Evolutionary conservation across 2,329 filamentous ascomycete genomes (phyloP).

Genomic region (Xenoacremonium recifei): DNA sequence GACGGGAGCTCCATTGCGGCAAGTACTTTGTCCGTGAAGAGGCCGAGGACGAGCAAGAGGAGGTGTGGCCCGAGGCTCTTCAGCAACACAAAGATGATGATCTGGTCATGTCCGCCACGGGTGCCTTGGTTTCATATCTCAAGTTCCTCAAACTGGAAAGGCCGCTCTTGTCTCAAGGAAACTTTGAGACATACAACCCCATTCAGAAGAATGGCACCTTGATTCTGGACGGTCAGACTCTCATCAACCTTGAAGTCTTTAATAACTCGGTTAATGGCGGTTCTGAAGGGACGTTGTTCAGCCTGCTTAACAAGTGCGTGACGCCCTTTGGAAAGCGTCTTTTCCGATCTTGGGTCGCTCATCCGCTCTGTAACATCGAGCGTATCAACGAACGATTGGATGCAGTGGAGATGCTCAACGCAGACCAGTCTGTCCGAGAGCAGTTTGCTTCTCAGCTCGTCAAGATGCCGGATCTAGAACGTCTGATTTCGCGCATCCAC

Average conservation of each 20-base stretch:
- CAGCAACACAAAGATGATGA: slow-evolving; percentile 74
- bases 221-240: slow-evolving; percentile 89
- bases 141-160: slow-evolving; percentile 84
- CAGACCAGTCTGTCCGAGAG: slow-evolving; percentile 76
- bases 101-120: slow-evolving; percentile 84
- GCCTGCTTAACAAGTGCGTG: slow-evolving; percentile 87
- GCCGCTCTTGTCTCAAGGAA: slow-evolving; percentile 82
- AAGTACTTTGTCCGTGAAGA: slow-evolving; percentile 72
- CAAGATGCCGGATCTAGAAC: slow-evolving; percentile 91
- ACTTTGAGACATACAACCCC: slow-evolving; percentile 88
- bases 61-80: slow-evolving; percentile 74
- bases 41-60: slow-evolving; percentile 51
- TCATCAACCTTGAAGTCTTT: slow-evolving; percentile 98
- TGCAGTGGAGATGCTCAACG: slow-evolving; percentile 89
- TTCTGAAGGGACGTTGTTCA: slow-evolving; percentile 82
- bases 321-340: slow-evolving; percentile 96
- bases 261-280: slow-evolving; percentile 88
- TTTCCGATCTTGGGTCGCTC: slow-evolving; percentile 96
- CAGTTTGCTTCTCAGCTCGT: slow-evolving; percentile 85
- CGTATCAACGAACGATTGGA: slow-evolving; percentile 94
- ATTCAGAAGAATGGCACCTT: slow-evolving; percentile 88
- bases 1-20: slow-evolving; percentile 75
- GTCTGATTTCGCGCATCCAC: slow-evolving; percentile 91
- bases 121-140: slow-evolving; percentile 85
- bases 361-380: slow-evolving; percentile 80